Evolutionary conservation across 2,329 filamentous ascomycete genomes (phyloP).

Genomic region (Fusarium mundagurra): DNA sequence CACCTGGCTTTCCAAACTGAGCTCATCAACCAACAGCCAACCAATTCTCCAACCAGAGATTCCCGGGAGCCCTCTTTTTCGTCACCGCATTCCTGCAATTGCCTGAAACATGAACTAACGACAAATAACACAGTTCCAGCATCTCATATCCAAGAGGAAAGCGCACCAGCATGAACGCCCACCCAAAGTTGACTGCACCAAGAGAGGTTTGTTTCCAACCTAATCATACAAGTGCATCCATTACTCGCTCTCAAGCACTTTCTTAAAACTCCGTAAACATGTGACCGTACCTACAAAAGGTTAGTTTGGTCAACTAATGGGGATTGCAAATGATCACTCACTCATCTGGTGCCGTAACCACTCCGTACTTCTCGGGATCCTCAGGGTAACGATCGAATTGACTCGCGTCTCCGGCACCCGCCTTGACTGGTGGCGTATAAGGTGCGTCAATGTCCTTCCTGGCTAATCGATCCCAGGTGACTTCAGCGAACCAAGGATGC

Average conservation of each 20-base stretch:
- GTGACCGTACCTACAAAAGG: constrained; percentile 69
- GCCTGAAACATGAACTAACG: constrained; percentile 1
- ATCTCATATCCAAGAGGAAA: constrained; percentile 7
- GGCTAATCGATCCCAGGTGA: constrained; percentile 94
- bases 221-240: constrained; percentile 32
- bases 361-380: constrained; percentile 92
- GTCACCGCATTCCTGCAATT: constrained; percentile 1
- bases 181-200: constrained; percentile 11
- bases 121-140: background rate
- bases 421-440: constrained; percentile 95
- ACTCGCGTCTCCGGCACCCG: constrained; percentile 92
- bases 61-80: constrained; percentile 5
- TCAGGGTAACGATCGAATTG: constrained; percentile 99
- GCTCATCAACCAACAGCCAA: background rate
- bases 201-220: constrained; percentile 17
- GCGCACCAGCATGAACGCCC: constrained; percentile 7
- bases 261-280: constrained; percentile 79
- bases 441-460: constrained; percentile 98
- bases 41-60: constrained; percentile 5
- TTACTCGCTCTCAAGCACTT: constrained; percentile 21
- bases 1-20: background rate
- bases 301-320: constrained; percentile 19
- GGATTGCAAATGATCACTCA: constrained; percentile 59
- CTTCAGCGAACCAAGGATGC: constrained; percentile 96
- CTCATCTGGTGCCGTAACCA: constrained; percentile 78